Evolutionary conservation across 805 yeast genomes (phyloP).

Genomic region (Geotrichum ghanense): DNA sequence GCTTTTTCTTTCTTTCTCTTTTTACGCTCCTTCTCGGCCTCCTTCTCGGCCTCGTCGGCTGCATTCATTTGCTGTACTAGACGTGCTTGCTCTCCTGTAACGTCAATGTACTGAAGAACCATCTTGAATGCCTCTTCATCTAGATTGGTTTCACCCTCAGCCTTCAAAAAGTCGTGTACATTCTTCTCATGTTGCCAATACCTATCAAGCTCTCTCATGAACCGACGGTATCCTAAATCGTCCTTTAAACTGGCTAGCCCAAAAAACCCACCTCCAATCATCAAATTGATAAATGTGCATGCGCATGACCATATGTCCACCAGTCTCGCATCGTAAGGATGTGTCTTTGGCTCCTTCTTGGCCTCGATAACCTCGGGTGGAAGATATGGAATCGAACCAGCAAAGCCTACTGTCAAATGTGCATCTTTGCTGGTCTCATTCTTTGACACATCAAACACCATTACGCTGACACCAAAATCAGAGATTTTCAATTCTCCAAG

Average conservation of each 20-base stretch:
- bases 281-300: slow-evolving; percentile 84
- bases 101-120: neutral
- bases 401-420: slow-evolving; percentile 42
- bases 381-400: slow-evolving; percentile 83
- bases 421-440: slow-evolving; percentile 28
- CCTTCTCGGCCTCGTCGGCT: neutral
- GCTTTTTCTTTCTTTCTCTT: too few relatives aligned
- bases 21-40: neutral
- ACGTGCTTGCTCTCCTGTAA: neutral
- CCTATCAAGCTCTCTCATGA: neutral
- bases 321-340: slow-evolving; percentile 59
- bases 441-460: slow-evolving; percentile 38
- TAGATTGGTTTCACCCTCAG: neutral
- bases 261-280: slow-evolving; percentile 23
- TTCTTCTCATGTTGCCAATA: slow-evolving; percentile 2
- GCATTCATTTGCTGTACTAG: neutral
- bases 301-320: slow-evolving; percentile 93
- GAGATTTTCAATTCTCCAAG: slow-evolving; percentile 69
- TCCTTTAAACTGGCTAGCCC: slow-evolving; percentile 17
- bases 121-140: neutral
- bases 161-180: slow-evolving; percentile 1
- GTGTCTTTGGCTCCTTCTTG: slow-evolving; percentile 26
- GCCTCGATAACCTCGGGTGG: slow-evolving; percentile 65
- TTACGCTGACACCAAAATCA: slow-evolving; percentile 75
- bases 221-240: slow-evolving; percentile 16